phyloP scores from a whole-genome alignment of 1,284 basidiomycete genomes.

The Trametes sp. region DNA sequence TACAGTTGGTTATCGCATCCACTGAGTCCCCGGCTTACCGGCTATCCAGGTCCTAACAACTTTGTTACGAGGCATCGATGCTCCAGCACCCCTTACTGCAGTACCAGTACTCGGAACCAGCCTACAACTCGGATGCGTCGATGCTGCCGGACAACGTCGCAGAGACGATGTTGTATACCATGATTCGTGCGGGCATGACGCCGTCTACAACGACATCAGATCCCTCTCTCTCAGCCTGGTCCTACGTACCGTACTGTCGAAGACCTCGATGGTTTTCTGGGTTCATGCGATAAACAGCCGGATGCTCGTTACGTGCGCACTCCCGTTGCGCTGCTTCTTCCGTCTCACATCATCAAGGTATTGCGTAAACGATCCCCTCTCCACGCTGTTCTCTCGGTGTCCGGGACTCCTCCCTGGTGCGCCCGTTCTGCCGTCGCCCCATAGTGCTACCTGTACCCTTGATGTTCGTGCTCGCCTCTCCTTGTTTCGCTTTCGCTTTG shows the following conservation, averaged over 20 bases:
- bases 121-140: conserved; percentile 17
- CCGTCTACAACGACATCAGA: conserved; percentile 7
- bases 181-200: conserved; percentile 23
- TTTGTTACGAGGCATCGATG: conserved; percentile 20
- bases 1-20: no score
- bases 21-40: no score
- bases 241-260: no score
- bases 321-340: background rate
- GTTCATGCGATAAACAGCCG: background rate
- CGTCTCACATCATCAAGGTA: background rate
- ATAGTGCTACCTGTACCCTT: conserved; percentile 19
- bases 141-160: conserved; percentile 16
- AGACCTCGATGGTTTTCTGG: background rate
- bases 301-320: background rate
- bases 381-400: background rate
- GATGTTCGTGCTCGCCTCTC: conserved; percentile 9
- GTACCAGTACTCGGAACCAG: conserved; percentile 23
- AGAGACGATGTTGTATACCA: conserved; percentile 25
- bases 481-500: conserved; percentile 16
- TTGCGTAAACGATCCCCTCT: background rate
- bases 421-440: no score
- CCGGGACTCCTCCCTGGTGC: background rate
- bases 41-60: no score
- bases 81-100: conserved; percentile 29
- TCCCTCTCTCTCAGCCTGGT: no score